These are phyloP conservation scores for Peronospora tabacina DNA, from an alignment of 352 stramenopile genomes.

Conservation along the genomic window DNA sequence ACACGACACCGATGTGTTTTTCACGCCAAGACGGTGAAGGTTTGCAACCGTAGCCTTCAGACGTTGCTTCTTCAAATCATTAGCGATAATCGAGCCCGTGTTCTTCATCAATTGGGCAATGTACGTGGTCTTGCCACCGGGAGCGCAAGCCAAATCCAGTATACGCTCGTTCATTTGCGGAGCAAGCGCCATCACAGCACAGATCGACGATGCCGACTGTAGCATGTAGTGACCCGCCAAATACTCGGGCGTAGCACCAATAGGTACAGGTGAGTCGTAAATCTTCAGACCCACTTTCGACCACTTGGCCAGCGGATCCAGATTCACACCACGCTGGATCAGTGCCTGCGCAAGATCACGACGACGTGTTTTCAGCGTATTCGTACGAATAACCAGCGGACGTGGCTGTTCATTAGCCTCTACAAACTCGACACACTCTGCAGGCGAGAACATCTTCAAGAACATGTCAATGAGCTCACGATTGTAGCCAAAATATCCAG, in stretches of 20 bases:
- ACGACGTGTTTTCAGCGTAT: constrained; percentile 98
- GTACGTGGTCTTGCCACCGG: constrained; percentile 99
- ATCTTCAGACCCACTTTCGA: constrained; percentile 99
- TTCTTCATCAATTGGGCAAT: constrained; percentile 99
- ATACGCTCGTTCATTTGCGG: constrained; percentile 95
- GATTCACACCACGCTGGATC: constrained; percentile 97
- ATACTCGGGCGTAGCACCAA: constrained; percentile 99
- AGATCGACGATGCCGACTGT: constrained; percentile 97
- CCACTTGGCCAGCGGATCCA: constrained; percentile 98
- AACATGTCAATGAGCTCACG: constrained; percentile 97
- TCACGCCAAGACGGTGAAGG: constrained; percentile 96
- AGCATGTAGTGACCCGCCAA: constrained; percentile 99
- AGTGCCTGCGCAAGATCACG: constrained; percentile 97
- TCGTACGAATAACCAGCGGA: constrained; percentile 98
- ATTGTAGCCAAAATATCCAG: constrained; percentile 98
- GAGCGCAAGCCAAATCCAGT: constrained; percentile 97
- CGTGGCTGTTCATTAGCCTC: constrained; percentile 96
- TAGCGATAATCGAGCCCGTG: constrained; percentile 96
- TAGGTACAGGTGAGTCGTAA: constrained; percentile 95
- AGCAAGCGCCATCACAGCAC: constrained; percentile 95
- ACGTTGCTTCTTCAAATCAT: constrained; percentile 97
- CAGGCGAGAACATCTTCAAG: constrained; percentile 95
- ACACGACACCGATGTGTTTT: constrained; percentile 96
- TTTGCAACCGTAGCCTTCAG: constrained; percentile 98
- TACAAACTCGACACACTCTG: constrained; percentile 97